Base-by-base conservation (phyloP, 2,329 filamentous ascomycete genomes). In the Fusarium illudens region DNA sequence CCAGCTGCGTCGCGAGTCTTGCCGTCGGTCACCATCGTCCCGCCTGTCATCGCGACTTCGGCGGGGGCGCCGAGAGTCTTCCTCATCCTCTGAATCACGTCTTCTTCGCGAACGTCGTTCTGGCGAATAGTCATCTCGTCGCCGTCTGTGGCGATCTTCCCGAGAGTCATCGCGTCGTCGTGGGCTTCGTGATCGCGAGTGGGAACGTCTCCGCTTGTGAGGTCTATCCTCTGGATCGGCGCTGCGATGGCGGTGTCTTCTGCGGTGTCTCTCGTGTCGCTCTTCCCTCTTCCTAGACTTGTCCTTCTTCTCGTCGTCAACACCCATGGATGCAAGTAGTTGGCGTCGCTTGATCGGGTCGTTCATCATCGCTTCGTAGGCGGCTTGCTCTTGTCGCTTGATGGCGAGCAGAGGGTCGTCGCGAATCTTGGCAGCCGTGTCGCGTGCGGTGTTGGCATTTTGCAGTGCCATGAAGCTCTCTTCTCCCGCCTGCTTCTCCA, bases 381-480 rank as follows among this genome's bases (percentile, higher is more conserved):
- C 90, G 27, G 90, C 90, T 78, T 95, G 92, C 77, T 98, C 94
- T 76, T 96, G 91, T 76, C 90, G 92, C 84, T 97, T 97, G 78
- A 99, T 97, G 22, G 94, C 93, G 32, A 98, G 83, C 73, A 99
- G 84, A 0, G 96, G 96, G 76, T 99, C 96, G 69, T 96, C 92
- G 67, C 94, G 86, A 48, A 98, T 90, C 82, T 99, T 99, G 49
- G 89, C 81, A 29, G 93, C 91, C 0, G 90, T 94, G 78, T 99
- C 96, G 67, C 92, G 86, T 15, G 89, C 84, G 4, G 87, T 92
- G 75, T 93, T 93, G 25, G 90, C 90, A 71, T 89, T 89, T 64
- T 90, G 87, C 52, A 89, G 72, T 0, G 88, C 87, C 82, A 91
- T 77, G 75, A 89, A 81, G 36, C 81, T 82, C 30, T 90, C 88